phyloP scores from a whole-genome alignment of 805 yeast species.

The Candida namnaoensis region DNA sequence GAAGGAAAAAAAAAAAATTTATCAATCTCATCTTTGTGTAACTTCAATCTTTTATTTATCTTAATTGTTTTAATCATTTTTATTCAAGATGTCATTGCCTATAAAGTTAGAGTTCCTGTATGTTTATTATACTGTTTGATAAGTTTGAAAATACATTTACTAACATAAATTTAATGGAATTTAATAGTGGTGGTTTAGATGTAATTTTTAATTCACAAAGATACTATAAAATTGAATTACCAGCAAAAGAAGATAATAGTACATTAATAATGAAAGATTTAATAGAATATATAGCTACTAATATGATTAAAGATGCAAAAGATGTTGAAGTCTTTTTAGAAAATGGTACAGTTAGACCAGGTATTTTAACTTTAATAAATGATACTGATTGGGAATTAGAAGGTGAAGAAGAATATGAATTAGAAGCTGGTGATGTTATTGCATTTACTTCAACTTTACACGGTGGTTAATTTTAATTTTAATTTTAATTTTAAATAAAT shows the following conservation, averaged over 20 bases:
- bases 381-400: slow-evolving; percentile 97
- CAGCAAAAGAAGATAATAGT: slow-evolving; percentile 30
- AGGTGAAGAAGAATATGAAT: slow-evolving; percentile 74
- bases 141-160: background rate
- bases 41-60: no score
- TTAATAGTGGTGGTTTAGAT: slow-evolving; percentile 71
- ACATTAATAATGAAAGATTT: slow-evolving; percentile 35
- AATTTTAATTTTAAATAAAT: background rate
- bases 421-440: slow-evolving; percentile 68
- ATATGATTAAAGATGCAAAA: slow-evolving; percentile 48
- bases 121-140: background rate
- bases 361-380: slow-evolving; percentile 82
- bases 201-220: slow-evolving; percentile 58
- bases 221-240: slow-evolving; percentile 39
- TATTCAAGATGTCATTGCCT: background rate
- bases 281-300: slow-evolving; percentile 41
- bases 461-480: slow-evolving; percentile 54
- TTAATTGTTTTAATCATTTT: no score
- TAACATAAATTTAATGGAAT: background rate
- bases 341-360: slow-evolving; percentile 78
- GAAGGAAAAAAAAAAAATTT: no score
- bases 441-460: slow-evolving; percentile 91
- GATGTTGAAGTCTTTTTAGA: slow-evolving; percentile 73
- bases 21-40: no score
- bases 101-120: background rate